Conservation (phyloP, 2,329 filamentous ascomycete species). For the Penicillium sp. region DNA sequence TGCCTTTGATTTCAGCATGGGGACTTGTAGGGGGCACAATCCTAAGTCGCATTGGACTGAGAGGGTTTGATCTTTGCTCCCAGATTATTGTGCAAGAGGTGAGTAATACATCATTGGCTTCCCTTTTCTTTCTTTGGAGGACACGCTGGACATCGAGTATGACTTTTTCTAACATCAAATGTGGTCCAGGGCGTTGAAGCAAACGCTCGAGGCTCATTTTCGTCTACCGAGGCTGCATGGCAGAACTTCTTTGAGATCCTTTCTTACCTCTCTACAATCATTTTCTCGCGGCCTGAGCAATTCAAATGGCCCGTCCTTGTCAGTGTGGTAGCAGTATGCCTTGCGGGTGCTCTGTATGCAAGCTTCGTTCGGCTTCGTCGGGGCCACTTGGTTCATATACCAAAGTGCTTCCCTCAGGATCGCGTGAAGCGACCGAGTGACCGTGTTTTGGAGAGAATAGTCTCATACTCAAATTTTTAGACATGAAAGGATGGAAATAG, state of each 20-base stretch:
- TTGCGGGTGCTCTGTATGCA: conserved; percentile 48
- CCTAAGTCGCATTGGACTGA: conserved; percentile 60
- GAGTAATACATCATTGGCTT: conserved; percentile 5
- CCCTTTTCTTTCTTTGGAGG: neutral
- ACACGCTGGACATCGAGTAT: neutral
- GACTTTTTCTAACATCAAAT: neutral
- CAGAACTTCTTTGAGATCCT: conserved; percentile 71
- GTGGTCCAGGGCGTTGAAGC: conserved; percentile 52
- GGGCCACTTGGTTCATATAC: conserved; percentile 59
- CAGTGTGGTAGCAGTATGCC: conserved; percentile 46
- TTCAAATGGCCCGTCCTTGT: conserved; percentile 65
- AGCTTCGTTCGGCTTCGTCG: conserved; percentile 57
- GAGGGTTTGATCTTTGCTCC: conserved; percentile 61
- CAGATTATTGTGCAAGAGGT: conserved; percentile 64
- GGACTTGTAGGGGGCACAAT: conserved; percentile 48
- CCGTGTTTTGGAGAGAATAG: too few species aligned
- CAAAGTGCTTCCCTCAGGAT: neutral
- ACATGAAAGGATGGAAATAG: too few species aligned
- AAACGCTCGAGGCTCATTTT: conserved; percentile 65
- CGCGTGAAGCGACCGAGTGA: too few species aligned
- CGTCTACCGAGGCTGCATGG: conserved; percentile 63
- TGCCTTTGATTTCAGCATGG: conserved; percentile 20
- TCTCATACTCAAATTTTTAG: too few species aligned
- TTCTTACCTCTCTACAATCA: conserved; percentile 64
- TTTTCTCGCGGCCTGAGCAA: conserved; percentile 61